These are phyloP conservation scores for Corniculantispora saksenae DNA, from an alignment of 2,329 filamentous ascomycete species.

Conservation along the genomic window DNA sequence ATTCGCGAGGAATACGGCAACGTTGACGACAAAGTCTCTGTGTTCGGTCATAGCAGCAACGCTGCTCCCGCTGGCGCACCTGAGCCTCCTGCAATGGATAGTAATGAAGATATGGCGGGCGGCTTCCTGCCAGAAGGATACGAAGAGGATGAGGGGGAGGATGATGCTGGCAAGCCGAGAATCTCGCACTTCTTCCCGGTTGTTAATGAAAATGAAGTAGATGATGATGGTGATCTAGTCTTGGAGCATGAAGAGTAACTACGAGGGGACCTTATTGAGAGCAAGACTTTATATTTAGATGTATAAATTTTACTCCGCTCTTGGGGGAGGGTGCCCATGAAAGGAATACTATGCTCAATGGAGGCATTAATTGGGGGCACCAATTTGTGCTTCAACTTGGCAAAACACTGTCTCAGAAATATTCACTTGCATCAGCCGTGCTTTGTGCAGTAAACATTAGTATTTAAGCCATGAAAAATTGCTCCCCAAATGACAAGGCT, in stretches of 20 bases:
- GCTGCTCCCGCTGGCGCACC: conserved; percentile 21
- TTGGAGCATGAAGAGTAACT: conserved; percentile 15
- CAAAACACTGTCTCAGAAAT: too few species aligned
- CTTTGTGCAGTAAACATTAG: too few species aligned
- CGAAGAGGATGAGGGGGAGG: conserved; percentile 46
- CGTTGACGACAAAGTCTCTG: conserved; percentile 52
- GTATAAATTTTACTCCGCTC: not conserved
- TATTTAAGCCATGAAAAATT: too few species aligned
- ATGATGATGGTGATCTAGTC: conserved; percentile 28
- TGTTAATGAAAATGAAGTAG: conserved; percentile 45
- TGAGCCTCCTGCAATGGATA: conserved; percentile 26
- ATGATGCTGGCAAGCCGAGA: conserved; percentile 30
- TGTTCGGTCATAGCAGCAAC: conserved; percentile 52
- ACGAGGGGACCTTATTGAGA: too few species aligned
- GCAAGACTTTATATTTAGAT: not conserved
- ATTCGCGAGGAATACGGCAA: conserved; percentile 76
- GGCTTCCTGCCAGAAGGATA: conserved; percentile 62
- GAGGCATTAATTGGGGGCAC: too few species aligned
- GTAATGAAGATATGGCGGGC: conserved; percentile 57
- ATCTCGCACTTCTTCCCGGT: conserved; percentile 52
- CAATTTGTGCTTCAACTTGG: too few species aligned
- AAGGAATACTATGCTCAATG: too few species aligned
- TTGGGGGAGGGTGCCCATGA: too few species aligned
- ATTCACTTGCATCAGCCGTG: too few species aligned
- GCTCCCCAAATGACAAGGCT: not conserved